Evolutionary conservation across 2,329 filamentous ascomycete genomes (phyloP), one percentile per base, ranked within the genome.

Genomic region (Cladosporium sphaerospermum): DNA sequence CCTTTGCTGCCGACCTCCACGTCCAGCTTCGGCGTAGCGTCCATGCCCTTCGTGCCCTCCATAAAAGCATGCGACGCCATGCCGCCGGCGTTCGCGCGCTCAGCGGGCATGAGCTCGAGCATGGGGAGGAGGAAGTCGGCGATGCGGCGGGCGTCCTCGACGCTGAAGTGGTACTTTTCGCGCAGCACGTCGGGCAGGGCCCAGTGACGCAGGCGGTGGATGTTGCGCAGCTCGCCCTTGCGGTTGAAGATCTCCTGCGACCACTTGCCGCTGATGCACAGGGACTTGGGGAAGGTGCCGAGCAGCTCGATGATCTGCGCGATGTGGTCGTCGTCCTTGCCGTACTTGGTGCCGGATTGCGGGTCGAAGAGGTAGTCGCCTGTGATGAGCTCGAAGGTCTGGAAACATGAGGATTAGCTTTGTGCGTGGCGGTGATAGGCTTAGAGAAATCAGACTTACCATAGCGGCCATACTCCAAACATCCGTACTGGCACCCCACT

Each of bases 381-480:
- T 1, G 93, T 99, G 61, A 99, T 97, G 42, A 99, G 78, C 70
- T 99, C 93, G 63, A 99, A 99, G 13, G 92, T 86, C 92, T 97
- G 66, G 8, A 16, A 8, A 11, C 6, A 16, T 39, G n/a, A 14
- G 28, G 34, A 47, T 61, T 33, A 48, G 61, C 52, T 45, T 60
- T 23, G 31, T 50, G 8, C 13, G n/a, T 10, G 28, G 11, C 16
- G 31, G 11, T 18, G 28, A 19, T 39, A 36, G 5, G 9, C 7
- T 18, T 48, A 41, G n/a, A 46, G 36, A 11, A 8, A 8, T 9
- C 11, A 19, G 7, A 67, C 83, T 64, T 79, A 97, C 93, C 93
- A 99, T 99, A 61, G 88, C 88, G 55, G 93, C 91, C 93, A 99
- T 99, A 73, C 92, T 97, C 93, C 93, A 99, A 7, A 97, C 88